A percentile compares a stretch with the other conserved stretches of the same genome.
Evolutionary conservation across 176 grass and related monocot species (phyloP).

Genomic region (Urochloa ruziziensis): DNA sequence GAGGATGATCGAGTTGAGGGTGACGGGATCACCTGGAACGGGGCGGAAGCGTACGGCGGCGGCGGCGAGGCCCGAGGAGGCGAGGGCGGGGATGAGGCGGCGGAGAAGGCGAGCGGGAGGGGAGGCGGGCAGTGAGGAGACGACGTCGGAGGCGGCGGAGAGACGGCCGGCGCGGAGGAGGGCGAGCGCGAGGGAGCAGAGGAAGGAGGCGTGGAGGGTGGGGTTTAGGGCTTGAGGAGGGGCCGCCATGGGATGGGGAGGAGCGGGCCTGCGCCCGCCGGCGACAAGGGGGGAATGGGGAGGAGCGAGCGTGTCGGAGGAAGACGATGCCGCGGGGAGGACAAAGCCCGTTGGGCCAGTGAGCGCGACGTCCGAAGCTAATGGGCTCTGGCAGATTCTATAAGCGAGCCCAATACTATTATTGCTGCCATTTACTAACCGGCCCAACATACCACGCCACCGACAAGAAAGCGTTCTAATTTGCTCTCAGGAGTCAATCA

Average conservation of each 20-base stretch:
- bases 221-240: not conserved
- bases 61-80: constrained; percentile 37
- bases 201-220: constrained; percentile 38
- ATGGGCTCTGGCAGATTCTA: no score
- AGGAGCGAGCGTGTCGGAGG: not conserved
- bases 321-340: not conserved
- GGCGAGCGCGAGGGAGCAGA: constrained; percentile 45
- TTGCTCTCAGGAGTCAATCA: no score
- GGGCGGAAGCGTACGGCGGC: constrained; percentile 33
- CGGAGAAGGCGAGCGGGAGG: constrained; percentile 30
- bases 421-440: no score
- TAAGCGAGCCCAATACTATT: no score
- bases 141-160: constrained; percentile 33
- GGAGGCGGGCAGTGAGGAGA: not conserved
- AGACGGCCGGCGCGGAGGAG: constrained; percentile 47
- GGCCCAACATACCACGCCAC: no score
- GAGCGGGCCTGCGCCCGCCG: not conserved
- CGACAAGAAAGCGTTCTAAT: no score
- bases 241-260: not conserved
- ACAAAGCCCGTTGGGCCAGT: not conserved
- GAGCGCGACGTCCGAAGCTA: not conserved
- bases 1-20: constrained; percentile 36
- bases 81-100: constrained; percentile 52
- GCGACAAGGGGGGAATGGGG: not conserved
- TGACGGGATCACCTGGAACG: not conserved